These are phyloP conservation scores for Penicillium sp. DNA, from an alignment of 2,329 filamentous ascomycete species.

Conservation along the genomic window DNA sequence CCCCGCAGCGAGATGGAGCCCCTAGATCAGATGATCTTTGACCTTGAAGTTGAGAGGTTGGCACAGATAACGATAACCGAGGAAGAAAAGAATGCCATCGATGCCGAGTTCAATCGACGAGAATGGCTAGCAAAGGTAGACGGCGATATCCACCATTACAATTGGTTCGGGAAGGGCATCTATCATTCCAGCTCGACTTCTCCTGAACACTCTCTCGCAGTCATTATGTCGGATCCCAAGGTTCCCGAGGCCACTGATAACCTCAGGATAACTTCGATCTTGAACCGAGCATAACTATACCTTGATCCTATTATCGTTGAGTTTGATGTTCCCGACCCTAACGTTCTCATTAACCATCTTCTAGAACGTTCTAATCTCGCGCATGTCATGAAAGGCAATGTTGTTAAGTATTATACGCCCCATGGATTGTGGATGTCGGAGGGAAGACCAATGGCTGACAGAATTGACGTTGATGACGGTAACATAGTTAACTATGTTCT, in stretches of 20 bases:
- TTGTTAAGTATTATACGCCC: slow-evolving; percentile 26
- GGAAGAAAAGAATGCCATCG: not conserved
- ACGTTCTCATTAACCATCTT: not conserved
- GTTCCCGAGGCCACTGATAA: not conserved
- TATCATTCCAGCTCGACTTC: slow-evolving; percentile 21
- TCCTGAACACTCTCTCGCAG: slow-evolving; percentile 26
- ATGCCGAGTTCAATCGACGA: not conserved
- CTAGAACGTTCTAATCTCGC: slow-evolving; percentile 13
- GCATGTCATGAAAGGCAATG: slow-evolving; percentile 13
- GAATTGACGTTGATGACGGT: slow-evolving; percentile 14
- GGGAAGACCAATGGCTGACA: not conserved
- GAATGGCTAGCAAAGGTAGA: not conserved
- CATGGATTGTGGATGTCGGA: slow-evolving; percentile 29
- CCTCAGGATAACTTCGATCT: slow-evolving; percentile 15
- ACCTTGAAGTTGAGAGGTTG: not conserved
- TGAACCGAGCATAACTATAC: slow-evolving; percentile 18
- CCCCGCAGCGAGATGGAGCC: not conserved
- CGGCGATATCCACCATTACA: slow-evolving; percentile 29
- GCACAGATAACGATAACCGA: not conserved
- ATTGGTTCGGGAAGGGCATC: slow-evolving; percentile 25
- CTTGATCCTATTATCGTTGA: slow-evolving; percentile 29
- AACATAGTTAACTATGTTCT: not conserved
- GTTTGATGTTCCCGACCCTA: not conserved
- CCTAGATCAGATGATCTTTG: not conserved
- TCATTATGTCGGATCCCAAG: slow-evolving; percentile 23